Evolutionary conservation across 2,329 filamentous ascomycete species (phyloP).

Genomic region (Arthroderma sp.): DNA sequence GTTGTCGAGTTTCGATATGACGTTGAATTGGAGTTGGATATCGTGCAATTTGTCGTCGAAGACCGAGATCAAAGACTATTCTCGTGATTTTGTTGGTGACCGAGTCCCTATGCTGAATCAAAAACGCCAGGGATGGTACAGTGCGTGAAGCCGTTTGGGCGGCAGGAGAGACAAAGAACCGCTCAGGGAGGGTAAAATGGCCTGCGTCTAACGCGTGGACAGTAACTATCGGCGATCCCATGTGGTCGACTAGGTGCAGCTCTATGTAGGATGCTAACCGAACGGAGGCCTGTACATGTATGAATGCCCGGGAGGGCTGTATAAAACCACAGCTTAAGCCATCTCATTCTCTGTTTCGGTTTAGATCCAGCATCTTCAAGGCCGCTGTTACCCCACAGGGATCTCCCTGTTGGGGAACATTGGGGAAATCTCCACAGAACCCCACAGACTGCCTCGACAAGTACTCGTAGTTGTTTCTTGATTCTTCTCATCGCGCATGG

Average conservation of each 20-base stretch:
- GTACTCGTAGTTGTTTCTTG: too few relatives aligned
- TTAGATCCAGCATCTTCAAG: too few relatives aligned
- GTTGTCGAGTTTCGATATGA: constrained; percentile 16
- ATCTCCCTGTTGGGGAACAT: too few relatives aligned
- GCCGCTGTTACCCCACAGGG: too few relatives aligned
- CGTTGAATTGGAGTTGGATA: constrained; percentile 10
- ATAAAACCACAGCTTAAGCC: too few relatives aligned
- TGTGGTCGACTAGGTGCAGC: not conserved
- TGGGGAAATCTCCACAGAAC: too few relatives aligned
- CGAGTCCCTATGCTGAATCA: not conserved
- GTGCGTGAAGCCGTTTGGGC: not conserved
- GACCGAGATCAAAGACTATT: constrained; percentile 19
- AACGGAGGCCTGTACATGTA: too few relatives aligned
- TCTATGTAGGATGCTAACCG: too few relatives aligned
- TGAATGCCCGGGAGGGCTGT: too few relatives aligned
- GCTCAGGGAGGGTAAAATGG: not conserved
- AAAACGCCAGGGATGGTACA: not conserved
- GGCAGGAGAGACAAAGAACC: not conserved
- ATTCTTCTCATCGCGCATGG: not conserved
- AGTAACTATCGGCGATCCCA: not conserved
- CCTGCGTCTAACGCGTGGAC: not conserved
- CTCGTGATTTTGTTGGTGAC: constrained; percentile 10
- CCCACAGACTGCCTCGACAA: too few relatives aligned
- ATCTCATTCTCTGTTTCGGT: too few relatives aligned
- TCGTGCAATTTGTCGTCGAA: constrained; percentile 16